Evolutionary conservation across 192 early-diverging fungal genomes (phyloP).

Genomic region (Linnemannia exigua): DNA sequence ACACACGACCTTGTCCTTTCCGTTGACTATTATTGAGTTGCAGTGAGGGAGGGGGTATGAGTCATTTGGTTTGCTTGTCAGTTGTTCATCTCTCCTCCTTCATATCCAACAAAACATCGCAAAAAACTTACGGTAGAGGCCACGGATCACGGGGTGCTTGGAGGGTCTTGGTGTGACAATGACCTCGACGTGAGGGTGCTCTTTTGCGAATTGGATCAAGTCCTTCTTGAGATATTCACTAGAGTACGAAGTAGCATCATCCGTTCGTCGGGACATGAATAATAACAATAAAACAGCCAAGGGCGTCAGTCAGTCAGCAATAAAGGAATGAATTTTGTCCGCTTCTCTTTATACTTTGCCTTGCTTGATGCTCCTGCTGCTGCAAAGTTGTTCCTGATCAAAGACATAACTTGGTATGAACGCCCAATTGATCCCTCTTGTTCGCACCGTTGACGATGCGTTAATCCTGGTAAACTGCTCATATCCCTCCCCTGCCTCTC

Average conservation of each 20-base stretch:
- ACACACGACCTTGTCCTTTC: slow-evolving; percentile 74
- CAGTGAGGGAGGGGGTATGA: too few relatives aligned
- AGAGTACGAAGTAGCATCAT: neutral
- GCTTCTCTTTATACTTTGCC: neutral
- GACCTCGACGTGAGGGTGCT: slow-evolving; percentile 85
- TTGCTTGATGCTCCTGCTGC: neutral
- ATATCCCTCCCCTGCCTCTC: neutral
- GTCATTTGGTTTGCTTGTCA: neutral
- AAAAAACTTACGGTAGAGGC: slow-evolving; percentile 71
- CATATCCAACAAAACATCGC: neutral
- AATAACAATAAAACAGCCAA: neutral
- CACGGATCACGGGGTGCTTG: slow-evolving; percentile 80
- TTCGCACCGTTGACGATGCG: neutral
- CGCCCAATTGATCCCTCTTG: neutral
- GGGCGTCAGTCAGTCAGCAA: neutral
- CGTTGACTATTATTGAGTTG: slow-evolving; percentile 61
- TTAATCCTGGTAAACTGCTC: neutral
- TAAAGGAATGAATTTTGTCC: slow-evolving; percentile 1
- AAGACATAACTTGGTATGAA: neutral
- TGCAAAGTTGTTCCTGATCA: neutral
- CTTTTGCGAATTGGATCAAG: slow-evolving; percentile 70
- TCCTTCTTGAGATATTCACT: slow-evolving; percentile 79
- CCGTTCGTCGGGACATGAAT: neutral
- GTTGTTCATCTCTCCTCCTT: neutral
- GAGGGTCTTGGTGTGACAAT: slow-evolving; percentile 80